Evolutionary conservation across 306 rosid species (phyloP), one percentile per base, ranked within the genome.

Genomic region (Fragaria vesca): DNA sequence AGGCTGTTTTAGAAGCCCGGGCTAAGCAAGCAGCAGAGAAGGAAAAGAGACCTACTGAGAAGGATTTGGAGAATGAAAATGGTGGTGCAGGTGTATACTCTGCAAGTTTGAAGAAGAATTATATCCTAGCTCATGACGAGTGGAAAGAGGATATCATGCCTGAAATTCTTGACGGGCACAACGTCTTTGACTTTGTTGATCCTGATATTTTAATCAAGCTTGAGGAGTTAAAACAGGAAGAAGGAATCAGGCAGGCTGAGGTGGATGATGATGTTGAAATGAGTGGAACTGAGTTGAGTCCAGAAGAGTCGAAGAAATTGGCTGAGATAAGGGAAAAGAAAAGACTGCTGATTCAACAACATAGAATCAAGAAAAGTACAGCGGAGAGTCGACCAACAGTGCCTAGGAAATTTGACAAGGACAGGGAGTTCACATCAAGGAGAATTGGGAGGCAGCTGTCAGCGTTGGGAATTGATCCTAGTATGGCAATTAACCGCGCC

Each of bases 51-150:
- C 85, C 84, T 67, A 90, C 93, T 50, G 97, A 91, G 72, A 91
- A 78, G 88, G 93, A 93, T 76, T 74, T 93, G 84, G 97, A 91
- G 90, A 17, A 93, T 58, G 92, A 91, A 80, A 93, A 93, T 82
- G 98, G 98, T 21, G 98, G 98, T 40, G 98, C 98, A 0, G 97
- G 98, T 74, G 98, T 93, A 13, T 93, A 93, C 85, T 88, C 97
- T 8, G 93, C 91, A 74, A 93, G 86, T 86, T 82, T 93, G 76
- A 86, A 86, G 86, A 93, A 93, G 90, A 55, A 86, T 42, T 90
- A 90, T 76, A 86, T 93, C 61, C 81, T 93, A 45, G 91, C 92
- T 65, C 38, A 86, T 79, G 98, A 93, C 74, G 97, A 88, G 78
- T 91, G 98, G 98, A 93, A 93, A 79, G 93, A 93, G 71, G 98